Base-by-base conservation (phyloP, 2,329 filamentous ascomycete species). In the Elsinoe perseae region DNA sequence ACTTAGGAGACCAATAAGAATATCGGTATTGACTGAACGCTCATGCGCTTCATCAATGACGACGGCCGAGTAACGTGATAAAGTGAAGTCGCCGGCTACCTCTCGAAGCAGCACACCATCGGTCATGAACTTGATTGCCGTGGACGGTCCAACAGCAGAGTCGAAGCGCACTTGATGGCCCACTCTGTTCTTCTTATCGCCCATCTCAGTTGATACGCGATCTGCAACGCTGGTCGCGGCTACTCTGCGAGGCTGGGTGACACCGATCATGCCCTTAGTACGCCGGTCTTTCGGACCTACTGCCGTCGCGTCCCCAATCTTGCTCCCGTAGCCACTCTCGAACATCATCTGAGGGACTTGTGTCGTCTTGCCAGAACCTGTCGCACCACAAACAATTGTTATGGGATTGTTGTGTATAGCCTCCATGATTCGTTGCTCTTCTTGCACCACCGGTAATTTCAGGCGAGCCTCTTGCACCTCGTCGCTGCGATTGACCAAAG, bases 391-490 rank as follows among this genome's bases (percentile, higher is more conserved):
- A 6, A 98, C 83, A 9, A 98, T 86, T 1, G 96, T 87, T 2
- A 89, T 84, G 54, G 92, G 81, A 68, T 96, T 87, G 67, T 92
- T 92, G 70, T 96, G 86, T 50, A 98, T 89, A 1, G 91, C 90
- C 71, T 98, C 93, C 91, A 98, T 97, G 27, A 98, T 91, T 65
- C 86, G 90, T 68, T 98, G 93, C 70, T 98, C 93, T 69, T 97
- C 91, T 1, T 88, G 88, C 1, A 97, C 89, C 1, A 98, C 88
- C 0, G 93, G 93, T 14, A 98, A 78, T 56, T 87, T 82, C 46
- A 95, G 70, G 10, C 93, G 83, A 9, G 85, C 82, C 48, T 85
- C 80, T 68, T 96, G 89, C 20, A 97, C 86, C 16, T 86, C 84
- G 4, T 83, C 73, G 0, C 80, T 74, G 57, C 93, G 82, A 36